Evolutionary conservation across 805 yeast genomes (phyloP).

Genomic region (Pichia eremophila): DNA sequence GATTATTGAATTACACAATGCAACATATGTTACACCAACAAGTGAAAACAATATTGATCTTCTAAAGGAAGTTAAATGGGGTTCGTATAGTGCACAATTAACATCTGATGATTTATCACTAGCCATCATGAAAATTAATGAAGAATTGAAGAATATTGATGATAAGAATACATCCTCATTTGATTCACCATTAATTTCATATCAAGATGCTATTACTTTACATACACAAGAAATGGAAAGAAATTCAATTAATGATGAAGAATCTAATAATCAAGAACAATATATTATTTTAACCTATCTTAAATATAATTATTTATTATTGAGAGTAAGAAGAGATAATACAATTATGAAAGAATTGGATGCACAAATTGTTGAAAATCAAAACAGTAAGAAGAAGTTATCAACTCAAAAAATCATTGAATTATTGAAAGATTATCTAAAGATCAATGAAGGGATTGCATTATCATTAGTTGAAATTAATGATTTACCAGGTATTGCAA

Average conservation of each 20-base stretch:
- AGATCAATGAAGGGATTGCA: slow-evolving; percentile 42
- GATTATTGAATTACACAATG: slow-evolving; percentile 28
- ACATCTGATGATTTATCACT: slow-evolving; percentile 66
- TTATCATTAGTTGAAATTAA: slow-evolving; percentile 48
- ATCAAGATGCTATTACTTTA: slow-evolving; percentile 60
- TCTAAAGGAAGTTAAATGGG: slow-evolving; percentile 36
- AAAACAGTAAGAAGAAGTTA: slow-evolving; percentile 8
- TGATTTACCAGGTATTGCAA: slow-evolving; percentile 88
- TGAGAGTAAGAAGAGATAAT: slow-evolving; percentile 66
- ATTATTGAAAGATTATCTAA: slow-evolving; percentile 33
- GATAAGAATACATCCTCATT: slow-evolving; percentile 36
- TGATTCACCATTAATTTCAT: slow-evolving; percentile 48
- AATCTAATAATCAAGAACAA: slow-evolving; percentile 54
- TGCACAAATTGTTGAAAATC: slow-evolving; percentile 11
- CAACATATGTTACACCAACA: slow-evolving; percentile 27
- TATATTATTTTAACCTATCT: slow-evolving; percentile 71
- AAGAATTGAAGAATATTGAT: slow-evolving; percentile 23
- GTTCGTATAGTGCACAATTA: slow-evolving; percentile 47
- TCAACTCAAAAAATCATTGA: slow-evolving; percentile 21
- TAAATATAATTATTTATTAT: slow-evolving; percentile 54
- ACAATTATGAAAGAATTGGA: slow-evolving; percentile 30
- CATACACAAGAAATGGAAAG: slow-evolving; percentile 50
- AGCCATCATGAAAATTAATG: slow-evolving; percentile 35
- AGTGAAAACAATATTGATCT: slow-evolving; percentile 12
- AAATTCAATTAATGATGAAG: slow-evolving; percentile 34